These are phyloP conservation scores for Funneliformis geosporum DNA, from an alignment of 192 early-diverging fungal species.

Conservation along the genomic window DNA sequence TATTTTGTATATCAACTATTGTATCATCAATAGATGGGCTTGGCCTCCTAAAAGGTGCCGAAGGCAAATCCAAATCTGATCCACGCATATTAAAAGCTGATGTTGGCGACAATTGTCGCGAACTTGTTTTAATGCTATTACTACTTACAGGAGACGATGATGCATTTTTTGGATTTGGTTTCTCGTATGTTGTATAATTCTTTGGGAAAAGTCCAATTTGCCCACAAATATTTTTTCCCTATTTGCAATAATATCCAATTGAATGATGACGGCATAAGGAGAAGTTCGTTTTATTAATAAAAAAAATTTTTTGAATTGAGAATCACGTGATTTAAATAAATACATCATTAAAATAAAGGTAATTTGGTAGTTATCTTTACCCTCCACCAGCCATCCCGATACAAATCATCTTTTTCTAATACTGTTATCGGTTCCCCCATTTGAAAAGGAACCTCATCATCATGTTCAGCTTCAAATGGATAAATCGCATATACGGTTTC, in stretches of 20 bases:
- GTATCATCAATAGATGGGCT: constrained; percentile 11
- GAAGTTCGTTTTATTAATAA: too few species aligned
- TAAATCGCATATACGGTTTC: constrained; percentile 61
- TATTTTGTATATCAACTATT: constrained; percentile 19
- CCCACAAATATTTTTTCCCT: constrained; percentile 68
- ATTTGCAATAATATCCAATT: not conserved
- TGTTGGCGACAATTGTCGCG: not conserved
- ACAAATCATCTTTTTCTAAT: constrained; percentile 68
- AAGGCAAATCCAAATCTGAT: not conserved
- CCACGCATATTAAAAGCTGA: not conserved
- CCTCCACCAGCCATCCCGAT: constrained; percentile 79
- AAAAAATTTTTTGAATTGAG: not conserved
- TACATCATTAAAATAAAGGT: not conserved
- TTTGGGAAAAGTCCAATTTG: constrained; percentile 72
- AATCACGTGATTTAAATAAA: not conserved
- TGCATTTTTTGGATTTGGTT: constrained; percentile 10
- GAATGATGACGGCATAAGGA: not conserved
- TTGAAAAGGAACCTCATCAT: constrained; percentile 70
- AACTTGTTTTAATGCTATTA: not conserved
- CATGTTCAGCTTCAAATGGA: constrained; percentile 65
- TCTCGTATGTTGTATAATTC: constrained; percentile 57
- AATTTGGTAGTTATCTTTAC: constrained; percentile 40
- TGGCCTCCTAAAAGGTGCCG: constrained; percentile 6
- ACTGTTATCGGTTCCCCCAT: constrained; percentile 67
- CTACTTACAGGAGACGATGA: not conserved